Evolutionary conservation across 2,329 filamentous ascomycete genomes (phyloP).

Genomic region (Monosporascus sp.): DNA sequence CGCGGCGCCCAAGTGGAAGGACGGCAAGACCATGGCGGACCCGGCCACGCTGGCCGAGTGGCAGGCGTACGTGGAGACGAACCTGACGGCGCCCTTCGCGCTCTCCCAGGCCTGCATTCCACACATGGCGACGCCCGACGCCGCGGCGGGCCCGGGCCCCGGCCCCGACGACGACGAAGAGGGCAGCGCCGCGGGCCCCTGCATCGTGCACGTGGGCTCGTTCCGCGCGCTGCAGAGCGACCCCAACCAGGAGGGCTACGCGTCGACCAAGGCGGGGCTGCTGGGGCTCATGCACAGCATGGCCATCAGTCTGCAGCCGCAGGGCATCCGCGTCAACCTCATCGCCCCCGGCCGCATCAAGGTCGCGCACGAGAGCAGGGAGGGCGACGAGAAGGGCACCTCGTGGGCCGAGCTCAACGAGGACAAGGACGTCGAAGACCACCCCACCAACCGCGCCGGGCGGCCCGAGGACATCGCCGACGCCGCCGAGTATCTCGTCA

Average conservation of each 20-base stretch:
- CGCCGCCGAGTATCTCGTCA: constrained; percentile 32
- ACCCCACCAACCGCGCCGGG: constrained; percentile 39
- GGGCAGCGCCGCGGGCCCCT: constrained; percentile 31
- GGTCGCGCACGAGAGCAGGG: constrained; percentile 39
- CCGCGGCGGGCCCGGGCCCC: background rate
- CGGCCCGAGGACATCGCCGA: constrained; percentile 40
- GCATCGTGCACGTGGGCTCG: constrained; percentile 40
- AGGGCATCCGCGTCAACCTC: constrained; percentile 32
- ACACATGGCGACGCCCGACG: constrained; percentile 30
- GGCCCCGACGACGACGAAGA: constrained; percentile 7
- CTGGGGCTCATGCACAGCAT: constrained; percentile 32
- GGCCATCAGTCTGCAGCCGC: constrained; percentile 27
- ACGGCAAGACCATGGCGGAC: constrained; percentile 41
- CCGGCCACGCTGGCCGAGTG: constrained; percentile 36
- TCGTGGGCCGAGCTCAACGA: constrained; percentile 27
- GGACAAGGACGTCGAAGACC: constrained; percentile 35
- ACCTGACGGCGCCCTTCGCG: constrained; percentile 40
- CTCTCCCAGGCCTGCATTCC: constrained; percentile 41
- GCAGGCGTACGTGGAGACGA: constrained; percentile 40
- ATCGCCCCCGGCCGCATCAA: constrained; percentile 42
- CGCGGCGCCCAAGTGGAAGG: constrained; percentile 32
- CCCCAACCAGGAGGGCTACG: constrained; percentile 44
- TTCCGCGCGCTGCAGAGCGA: constrained; percentile 41
- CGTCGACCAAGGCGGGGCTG: constrained; percentile 32
- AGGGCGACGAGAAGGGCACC: constrained; percentile 36